Base-by-base conservation (phyloP, 768 basidiomycete genomes). In the Termitomyces sp. region DNA sequence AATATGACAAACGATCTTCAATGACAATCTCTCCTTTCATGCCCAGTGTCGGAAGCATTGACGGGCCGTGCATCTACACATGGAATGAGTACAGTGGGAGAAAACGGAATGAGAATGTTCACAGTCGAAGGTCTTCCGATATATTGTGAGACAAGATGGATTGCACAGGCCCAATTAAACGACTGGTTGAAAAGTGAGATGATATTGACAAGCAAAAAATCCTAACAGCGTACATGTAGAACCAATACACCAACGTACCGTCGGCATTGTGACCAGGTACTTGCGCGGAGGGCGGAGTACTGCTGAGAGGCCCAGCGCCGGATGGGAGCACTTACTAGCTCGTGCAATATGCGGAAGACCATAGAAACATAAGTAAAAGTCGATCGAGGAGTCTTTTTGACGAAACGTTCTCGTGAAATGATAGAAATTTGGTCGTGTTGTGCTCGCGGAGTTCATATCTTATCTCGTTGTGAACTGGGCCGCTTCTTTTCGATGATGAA, bases 11-110 rank as follows among this genome's bases (percentile, higher is more conserved):
- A 47, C 81, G 77, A 62, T 84, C 80, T 69, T 91, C 89, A 19
- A 91, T 63, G 27, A 84, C 81, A 6, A 82, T 44, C 68, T 92
- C 89, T 6, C 85, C 87, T 0, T 68, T 67, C 29, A 69, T 68
- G 49, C 77, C 81, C 48, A 92, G 75, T 1, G 89, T 92, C 6
- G 90, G 90, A 27, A 91, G 76, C 90, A 92, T 92, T 42, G 91
- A 92, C 8, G 86, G 85, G 7, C 90, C 90, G 47, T 70, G 54
- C 70, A 85, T 86, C 90, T 92, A 59, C 16, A 27, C 51, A 21
- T 44, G 32, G 60, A 27, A 12, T 58, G 51, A 61, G 41, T 50
- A 29, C 29, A 50, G 14, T 44, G 40, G 17, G 25, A 31, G 9
- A 62, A 58, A 46, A 31, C 17, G n/a, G 44, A 56, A 27, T 59